Evolutionary conservation across 176 grass and related monocot genomes (phyloP).

Genomic region (Aegilops bicornis): DNA sequence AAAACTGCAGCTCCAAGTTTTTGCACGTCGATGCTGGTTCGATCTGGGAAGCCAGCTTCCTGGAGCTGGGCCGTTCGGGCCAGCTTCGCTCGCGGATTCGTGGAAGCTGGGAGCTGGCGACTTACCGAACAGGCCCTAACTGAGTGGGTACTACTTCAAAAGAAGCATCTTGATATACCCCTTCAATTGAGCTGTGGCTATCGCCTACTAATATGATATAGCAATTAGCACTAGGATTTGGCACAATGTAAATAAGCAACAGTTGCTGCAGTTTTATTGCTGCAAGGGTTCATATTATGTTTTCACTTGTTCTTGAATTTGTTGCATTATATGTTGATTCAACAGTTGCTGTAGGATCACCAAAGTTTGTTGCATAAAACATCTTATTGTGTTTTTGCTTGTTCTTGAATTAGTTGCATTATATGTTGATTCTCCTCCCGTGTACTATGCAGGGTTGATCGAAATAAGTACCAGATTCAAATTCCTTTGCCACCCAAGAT

Average conservation of each 20-base stretch:
- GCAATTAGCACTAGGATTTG: not conserved
- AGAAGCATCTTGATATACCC: not conserved
- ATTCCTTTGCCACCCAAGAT: conserved; percentile 78
- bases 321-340: too few relatives aligned
- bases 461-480: conserved; percentile 78
- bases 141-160: not conserved
- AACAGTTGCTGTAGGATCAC: not conserved
- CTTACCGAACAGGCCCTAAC: too few relatives aligned
- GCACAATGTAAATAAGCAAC: not conserved
- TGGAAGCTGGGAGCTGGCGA: too few relatives aligned
- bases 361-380: not conserved
- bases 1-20: too few relatives aligned
- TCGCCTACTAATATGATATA: not conserved
- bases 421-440: not conserved
- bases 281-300: not conserved
- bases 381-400: not conserved
- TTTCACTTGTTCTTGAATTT: too few relatives aligned
- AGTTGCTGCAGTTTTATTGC: not conserved
- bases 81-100: too few relatives aligned
- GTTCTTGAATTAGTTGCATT: not conserved
- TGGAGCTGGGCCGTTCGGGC: too few relatives aligned
- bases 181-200: not conserved
- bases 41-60: too few relatives aligned
- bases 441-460: conserved; percentile 64
- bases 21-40: too few relatives aligned